Evolutionary conservation across 495 filamentous ascomycete genomes (phyloP).

Genomic region (Trichoderma asperelloides): DNA sequence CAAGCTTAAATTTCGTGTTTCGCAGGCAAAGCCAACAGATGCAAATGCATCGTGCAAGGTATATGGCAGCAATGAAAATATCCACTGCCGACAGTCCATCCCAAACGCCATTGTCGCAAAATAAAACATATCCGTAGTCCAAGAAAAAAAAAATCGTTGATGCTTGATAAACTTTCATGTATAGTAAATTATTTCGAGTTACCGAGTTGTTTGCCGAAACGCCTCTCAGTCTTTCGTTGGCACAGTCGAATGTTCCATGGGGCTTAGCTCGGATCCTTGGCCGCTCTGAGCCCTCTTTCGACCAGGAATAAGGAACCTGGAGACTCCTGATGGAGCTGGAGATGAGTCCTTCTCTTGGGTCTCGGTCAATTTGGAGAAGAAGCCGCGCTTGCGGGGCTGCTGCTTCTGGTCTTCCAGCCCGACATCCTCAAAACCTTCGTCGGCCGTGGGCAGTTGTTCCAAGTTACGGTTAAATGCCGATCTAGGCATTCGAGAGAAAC

Average conservation of each 20-base stretch:
- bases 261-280: constrained; percentile 58
- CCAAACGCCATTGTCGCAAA: not conserved
- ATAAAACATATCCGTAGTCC: not conserved
- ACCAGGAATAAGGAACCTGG: constrained; percentile 60
- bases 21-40: not conserved
- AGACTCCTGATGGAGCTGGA: constrained; percentile 33
- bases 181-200: not conserved
- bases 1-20: not conserved
- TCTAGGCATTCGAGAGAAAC: constrained; percentile 47
- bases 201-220: not conserved
- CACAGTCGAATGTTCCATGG: constrained; percentile 17
- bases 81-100: not conserved
- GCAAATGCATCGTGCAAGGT: not conserved
- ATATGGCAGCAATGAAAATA: not conserved
- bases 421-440: constrained; percentile 85
- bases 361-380: constrained; percentile 82
- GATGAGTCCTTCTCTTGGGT: constrained; percentile 26
- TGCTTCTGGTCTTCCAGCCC: constrained; percentile 64
- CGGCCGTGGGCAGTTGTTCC: constrained; percentile 52
- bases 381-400: constrained; percentile 63
- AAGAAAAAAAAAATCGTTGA: not conserved
- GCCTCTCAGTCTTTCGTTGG: not conserved
- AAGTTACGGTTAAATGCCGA: constrained; percentile 43
- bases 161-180: not conserved
- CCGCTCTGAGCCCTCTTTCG: constrained; percentile 69